A percentile compares a stretch with the other conserved stretches of the same genome.
These are phyloP conservation scores for Trichoderma gracile DNA, from an alignment of 2,329 filamentous ascomycete species.

Conservation along the genomic window DNA sequence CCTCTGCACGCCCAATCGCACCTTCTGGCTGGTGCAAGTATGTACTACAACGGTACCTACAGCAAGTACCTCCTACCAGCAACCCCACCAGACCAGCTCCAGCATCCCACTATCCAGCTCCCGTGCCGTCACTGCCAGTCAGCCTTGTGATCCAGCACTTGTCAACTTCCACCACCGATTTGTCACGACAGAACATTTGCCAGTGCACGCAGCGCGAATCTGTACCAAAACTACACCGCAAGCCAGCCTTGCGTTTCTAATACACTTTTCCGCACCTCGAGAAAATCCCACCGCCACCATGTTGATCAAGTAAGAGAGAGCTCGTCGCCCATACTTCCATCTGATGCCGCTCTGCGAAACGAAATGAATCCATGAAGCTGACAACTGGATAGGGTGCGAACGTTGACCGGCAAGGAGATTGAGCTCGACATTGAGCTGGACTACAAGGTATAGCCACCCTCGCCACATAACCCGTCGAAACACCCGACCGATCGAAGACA, in stretches of 20 bases:
- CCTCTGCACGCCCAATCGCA: not conserved
- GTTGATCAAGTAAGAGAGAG: slow-evolving; percentile 54
- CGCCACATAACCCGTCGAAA: not conserved
- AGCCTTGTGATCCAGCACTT: slow-evolving; percentile 11
- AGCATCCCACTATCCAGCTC: slow-evolving; percentile 20
- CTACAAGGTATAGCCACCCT: slow-evolving; percentile 68
- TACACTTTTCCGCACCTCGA: not conserved
- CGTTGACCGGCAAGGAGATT: slow-evolving; percentile 97
- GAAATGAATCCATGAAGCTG: slow-evolving; percentile 28
- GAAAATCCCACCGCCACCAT: slow-evolving; percentile 33
- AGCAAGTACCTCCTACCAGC: not conserved
- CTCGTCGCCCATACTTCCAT: not conserved
- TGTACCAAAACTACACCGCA: not conserved
- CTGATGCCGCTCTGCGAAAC: not conserved
- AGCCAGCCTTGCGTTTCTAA: no score
- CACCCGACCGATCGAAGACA: not conserved
- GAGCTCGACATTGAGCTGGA: slow-evolving; percentile 94
- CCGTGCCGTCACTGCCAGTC: slow-evolving; percentile 25
- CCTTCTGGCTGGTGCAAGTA: slow-evolving; percentile 6
- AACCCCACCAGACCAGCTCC: slow-evolving; percentile 23
- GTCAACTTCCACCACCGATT: not conserved
- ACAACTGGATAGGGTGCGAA: slow-evolving; percentile 72
- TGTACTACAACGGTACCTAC: not conserved
- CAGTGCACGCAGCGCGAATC: not conserved
- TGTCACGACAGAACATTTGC: not conserved